Base-by-base conservation (phyloP, 164 flowering plant genomes). In the Tetrastigma voinierianum region DNA sequence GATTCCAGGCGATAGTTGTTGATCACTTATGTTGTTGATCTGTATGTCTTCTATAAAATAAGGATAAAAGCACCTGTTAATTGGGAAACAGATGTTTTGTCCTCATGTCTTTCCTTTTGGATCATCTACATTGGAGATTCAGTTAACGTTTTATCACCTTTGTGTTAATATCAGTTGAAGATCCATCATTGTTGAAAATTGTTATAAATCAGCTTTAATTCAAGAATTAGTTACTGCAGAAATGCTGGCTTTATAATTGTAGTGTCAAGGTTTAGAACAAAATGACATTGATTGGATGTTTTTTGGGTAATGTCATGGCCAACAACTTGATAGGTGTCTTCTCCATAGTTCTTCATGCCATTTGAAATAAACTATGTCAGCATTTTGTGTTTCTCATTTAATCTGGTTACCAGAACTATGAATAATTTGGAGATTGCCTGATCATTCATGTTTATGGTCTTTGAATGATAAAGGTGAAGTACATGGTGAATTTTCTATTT, bases 401-500 rank as follows among this genome's bases (percentile, higher is more conserved):
- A 43, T 40, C 49, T 17, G 40, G 40, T 1, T 59, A 23, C 15
- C 17, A 10, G 14, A 16, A 24, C 25, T 64, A 23, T 25, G 44
- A 48, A 54, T 25, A 32, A 21, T 23, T 5, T 45, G 9, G 24
- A 40, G 40, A 40, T 24, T 24, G 8, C 23, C 10, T 10, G 24
- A 20, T 24, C 24, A 51, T 18, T 51, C 58, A 12, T 21, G 4
- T 25, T 11, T 32, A 10, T 46, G 59, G 46, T 53, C 51, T 51
- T 66, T 57, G 51, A 40, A 40, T 45, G 5, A 66, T 67, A 60
- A 67, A 96, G 99, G 99, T 66, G 97, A 96, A 77, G 96, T 96
- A 59, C 85, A 93, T 61, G 99, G 99, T 60, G 87, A 97, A 19
- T 78, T 85, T 63, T 90, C 93, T n/a, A 81, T 96, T 71, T 64